Base-by-base conservation (phyloP, 768 basidiomycete species). In the Tricholomella constricta region DNA sequence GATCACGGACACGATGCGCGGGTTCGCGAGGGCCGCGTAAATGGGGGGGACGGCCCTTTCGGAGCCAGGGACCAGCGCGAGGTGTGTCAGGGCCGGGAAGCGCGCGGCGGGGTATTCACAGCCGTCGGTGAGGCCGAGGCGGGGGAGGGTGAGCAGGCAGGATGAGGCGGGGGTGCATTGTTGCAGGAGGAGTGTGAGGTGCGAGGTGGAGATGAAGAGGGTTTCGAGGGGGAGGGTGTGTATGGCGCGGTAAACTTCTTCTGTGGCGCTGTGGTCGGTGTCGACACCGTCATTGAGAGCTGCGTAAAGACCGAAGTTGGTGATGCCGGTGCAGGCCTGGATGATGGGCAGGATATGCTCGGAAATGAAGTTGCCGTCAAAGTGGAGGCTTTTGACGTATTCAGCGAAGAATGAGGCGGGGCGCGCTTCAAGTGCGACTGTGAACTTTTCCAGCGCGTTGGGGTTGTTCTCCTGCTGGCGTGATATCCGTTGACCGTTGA, bases 241-340 rank as follows among this genome's bases (percentile, higher is more conserved):
- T 1, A 45, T 37, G 19, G 43, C 34, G 11, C 32, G 45, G 36
- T 35, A 48, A 2, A 51, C 22, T 22, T 42, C 45, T 32, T 32
- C 10, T 4, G 4, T 32, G 29, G 29, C 11, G 6, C 29, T 11
- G 11, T 11, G 29, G 6, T 6, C 6, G 29, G 10, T 32, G 4
- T 34, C 17, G 26, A 37, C 50, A 9, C 47, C 48, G n/a, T 51
- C 54, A 8, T 45, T 41, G 23, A 50, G 22, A n/a, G 40, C 15
- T 17, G 52, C 48, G 32, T 62, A 58, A 27, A 53, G 41, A 2
- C 61, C 61, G 15, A 62, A 41, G 37, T 62, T 60, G 15, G 51
- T 52, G 12, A 62, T 47, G 4, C 57, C 54, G 3, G 50, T 55
- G 36, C 57, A 59, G 7, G 32, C 52, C 22, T 43, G 51, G 11